These are phyloP conservation scores for Cercospora janseana DNA, from an alignment of 2,329 filamentous ascomycete genomes.

Conservation along the genomic window DNA sequence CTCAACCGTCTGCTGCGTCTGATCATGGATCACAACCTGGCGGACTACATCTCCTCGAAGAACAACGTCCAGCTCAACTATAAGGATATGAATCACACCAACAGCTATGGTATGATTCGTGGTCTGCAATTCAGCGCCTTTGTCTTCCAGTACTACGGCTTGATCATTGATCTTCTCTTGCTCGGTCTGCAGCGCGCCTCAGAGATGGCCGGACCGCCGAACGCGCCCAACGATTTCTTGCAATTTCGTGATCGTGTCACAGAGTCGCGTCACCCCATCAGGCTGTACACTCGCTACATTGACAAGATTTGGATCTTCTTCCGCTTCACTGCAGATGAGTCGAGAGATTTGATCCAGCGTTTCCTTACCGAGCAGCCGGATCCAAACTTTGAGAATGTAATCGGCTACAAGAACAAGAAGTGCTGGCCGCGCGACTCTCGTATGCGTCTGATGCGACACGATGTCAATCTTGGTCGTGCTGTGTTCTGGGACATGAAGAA, in stretches of 20 bases:
- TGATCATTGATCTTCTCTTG: conserved; percentile 89
- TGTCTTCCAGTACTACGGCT: conserved; percentile 97
- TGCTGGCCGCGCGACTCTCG: conserved; percentile 97
- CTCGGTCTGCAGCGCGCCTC: conserved; percentile 94
- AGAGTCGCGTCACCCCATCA: conserved; percentile 89
- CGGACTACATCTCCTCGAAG: conserved; percentile 98
- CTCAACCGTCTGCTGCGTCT: conserved; percentile 88
- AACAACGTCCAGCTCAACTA: conserved; percentile 99
- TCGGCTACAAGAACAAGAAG: conserved; percentile 98
- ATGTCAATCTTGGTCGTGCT: conserved; percentile 94
- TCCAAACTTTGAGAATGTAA: conserved; percentile 98
- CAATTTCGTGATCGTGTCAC: conserved; percentile 94
- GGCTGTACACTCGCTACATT: conserved; percentile 96
- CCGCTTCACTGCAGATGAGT: conserved; percentile 89
- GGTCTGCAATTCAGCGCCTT: conserved; percentile 97
- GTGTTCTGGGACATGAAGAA: conserved; percentile 99
- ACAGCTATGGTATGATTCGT: conserved; percentile 97
- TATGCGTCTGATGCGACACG: conserved; percentile 97
- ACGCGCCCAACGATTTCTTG: conserved; percentile 93
- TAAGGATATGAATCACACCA: conserved; percentile 99
- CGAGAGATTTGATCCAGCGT: conserved; percentile 90
- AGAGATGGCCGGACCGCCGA: conserved; percentile 91
- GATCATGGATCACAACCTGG: conserved; percentile 99
- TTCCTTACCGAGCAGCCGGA: conserved; percentile 98
- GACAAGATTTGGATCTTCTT: conserved; percentile 99